Conservation (phyloP, 768 basidiomycete species). For the Hypsizygus marmoreus region DNA sequence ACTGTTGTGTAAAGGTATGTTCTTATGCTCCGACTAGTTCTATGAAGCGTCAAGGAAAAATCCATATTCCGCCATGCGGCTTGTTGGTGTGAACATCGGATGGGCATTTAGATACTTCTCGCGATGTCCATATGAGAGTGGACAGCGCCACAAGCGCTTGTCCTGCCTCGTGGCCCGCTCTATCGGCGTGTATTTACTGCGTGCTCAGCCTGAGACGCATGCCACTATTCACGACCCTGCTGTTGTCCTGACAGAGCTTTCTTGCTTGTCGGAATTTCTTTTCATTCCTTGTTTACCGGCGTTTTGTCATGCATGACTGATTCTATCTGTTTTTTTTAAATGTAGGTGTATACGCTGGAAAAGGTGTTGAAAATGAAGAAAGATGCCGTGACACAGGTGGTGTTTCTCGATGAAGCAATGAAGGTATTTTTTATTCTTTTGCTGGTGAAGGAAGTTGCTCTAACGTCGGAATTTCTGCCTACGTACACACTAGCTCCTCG, state of each 20-base stretch:
- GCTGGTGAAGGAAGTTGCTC: background rate
- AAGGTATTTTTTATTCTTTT: slow-evolving; percentile 56
- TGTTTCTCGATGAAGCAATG: slow-evolving; percentile 94
- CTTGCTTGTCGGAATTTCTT: too few species aligned
- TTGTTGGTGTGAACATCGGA: background rate
- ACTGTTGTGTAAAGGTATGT: slow-evolving; percentile 83
- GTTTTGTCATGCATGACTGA: background rate
- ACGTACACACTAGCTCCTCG: slow-evolving; percentile 58
- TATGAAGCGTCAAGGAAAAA: background rate
- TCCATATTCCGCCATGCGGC: background rate
- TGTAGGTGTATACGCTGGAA: slow-evolving; percentile 92
- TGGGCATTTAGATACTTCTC: slow-evolving; percentile 1
- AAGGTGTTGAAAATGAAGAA: slow-evolving; percentile 90
- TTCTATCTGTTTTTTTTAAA: background rate
- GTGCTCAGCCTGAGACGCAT: too few species aligned
- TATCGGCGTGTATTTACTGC: too few species aligned
- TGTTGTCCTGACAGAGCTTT: too few species aligned
- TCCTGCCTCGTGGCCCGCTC: background rate
- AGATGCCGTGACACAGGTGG: slow-evolving; percentile 71
- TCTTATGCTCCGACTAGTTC: background rate
- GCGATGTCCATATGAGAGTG: slow-evolving; percentile 3
- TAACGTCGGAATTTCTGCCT: background rate
- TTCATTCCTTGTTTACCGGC: too few species aligned
- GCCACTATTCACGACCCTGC: too few species aligned
- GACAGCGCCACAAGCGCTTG: slow-evolving; percentile 15